A percentile compares a stretch with the other conserved stretches of the same genome.
Conservation (phyloP, 1,139 yeast species). For the Pneumocystis oryctolagi region DNA sequence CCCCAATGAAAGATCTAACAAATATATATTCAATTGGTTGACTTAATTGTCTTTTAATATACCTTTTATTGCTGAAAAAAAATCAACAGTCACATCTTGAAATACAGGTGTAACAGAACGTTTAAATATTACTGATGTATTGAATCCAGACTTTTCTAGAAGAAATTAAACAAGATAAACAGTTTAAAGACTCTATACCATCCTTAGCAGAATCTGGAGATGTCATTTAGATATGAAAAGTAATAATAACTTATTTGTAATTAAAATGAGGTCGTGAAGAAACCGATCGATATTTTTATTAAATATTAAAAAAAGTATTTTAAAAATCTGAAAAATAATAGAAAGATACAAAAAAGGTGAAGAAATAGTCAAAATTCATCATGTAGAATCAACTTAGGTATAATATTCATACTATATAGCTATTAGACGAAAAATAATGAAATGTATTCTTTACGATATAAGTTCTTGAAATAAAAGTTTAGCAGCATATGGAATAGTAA, state of each 20-base stretch:
- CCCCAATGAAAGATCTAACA: slow-evolving; percentile 4
- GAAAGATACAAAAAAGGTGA: background rate
- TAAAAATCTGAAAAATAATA: background rate
- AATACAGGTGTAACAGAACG: background rate
- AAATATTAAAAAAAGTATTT: background rate
- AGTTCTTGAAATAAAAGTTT: slow-evolving; percentile 89
- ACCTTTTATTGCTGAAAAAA: background rate
- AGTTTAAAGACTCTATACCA: background rate
- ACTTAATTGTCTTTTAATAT: background rate
- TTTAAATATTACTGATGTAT: background rate
- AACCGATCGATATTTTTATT: background rate
- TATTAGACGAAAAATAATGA: background rate
- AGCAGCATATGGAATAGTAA: slow-evolving; percentile 98
- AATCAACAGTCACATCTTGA: background rate
- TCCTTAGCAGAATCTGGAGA: background rate
- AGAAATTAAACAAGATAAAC: background rate
- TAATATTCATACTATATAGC: slow-evolving; percentile 75
- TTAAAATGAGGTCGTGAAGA: background rate
- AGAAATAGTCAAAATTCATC: slow-evolving; percentile 42
- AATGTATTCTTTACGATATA: slow-evolving; percentile 23
- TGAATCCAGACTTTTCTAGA: background rate
- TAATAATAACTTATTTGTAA: background rate
- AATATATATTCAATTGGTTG: background rate
- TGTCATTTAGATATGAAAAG: background rate
- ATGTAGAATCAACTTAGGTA: slow-evolving; percentile 80